A percentile compares a stretch with the other conserved stretches of the same genome.
These are phyloP conservation scores for Effrenium voratum DNA, from an alignment of 73 alveolate genomes.

Conservation along the genomic window DNA sequence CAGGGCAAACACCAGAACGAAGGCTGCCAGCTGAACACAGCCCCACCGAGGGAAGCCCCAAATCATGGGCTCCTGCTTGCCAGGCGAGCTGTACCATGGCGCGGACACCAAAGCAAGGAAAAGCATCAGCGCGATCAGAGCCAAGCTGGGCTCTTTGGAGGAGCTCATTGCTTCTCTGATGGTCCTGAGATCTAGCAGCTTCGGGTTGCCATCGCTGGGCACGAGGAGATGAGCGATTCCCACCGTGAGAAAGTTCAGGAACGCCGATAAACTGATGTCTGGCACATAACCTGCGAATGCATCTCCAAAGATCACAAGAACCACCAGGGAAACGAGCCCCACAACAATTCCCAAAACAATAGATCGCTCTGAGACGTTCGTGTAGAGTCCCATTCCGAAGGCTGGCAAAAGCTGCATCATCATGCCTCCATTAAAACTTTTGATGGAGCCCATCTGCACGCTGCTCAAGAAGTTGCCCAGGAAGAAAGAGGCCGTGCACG, in stretches of 20 bases:
- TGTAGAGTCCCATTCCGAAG: conserved; percentile 22
- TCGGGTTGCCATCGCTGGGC: not conserved
- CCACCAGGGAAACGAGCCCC: conserved; percentile 7
- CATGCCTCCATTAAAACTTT: conserved; percentile 13
- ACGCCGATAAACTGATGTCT: conserved; percentile 4
- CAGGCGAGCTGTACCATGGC: not conserved
- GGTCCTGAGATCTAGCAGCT: not conserved
- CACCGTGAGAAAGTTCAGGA: conserved; percentile 36
- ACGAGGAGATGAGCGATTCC: not conserved
- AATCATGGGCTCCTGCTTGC: conserved; percentile 30
- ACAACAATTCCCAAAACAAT: conserved; percentile 3
- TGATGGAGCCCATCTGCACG: conserved; percentile 6
- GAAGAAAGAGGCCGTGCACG: conserved; percentile 10
- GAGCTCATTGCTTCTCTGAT: not conserved
- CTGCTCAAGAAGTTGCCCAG: conserved; percentile 10
- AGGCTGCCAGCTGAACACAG: too few relatives aligned
- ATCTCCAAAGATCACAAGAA: conserved; percentile 2
- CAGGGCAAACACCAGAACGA: too few relatives aligned
- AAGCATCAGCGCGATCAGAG: not conserved
- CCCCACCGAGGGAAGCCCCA: conserved; percentile 57
- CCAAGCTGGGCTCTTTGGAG: not conserved
- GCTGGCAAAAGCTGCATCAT: conserved; percentile 36
- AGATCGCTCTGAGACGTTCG: not conserved
- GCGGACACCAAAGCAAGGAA: not conserved
- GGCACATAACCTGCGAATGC: not conserved